Base-by-base conservation (phyloP, 495 filamentous ascomycete genomes). In the Rhypophila decipiens region DNA sequence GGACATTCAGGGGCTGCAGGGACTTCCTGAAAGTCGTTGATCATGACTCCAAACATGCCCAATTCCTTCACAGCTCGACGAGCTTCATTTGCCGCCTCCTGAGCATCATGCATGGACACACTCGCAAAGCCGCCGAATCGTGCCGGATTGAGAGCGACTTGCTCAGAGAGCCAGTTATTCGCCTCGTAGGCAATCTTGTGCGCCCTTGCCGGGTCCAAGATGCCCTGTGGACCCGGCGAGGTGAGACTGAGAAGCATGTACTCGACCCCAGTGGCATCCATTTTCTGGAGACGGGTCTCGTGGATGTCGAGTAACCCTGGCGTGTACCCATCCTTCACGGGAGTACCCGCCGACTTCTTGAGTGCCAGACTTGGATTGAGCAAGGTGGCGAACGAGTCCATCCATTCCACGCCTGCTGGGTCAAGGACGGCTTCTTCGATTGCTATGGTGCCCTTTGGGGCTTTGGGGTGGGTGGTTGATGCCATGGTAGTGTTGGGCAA, bases 201-300 rank as follows among this genome's bases (percentile, higher is more conserved):
- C 0, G 72, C 71, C 15, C 60, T 63, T 4, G 17, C 49, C 1
- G 53, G 48, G 45, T 70, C 61, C 5, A 67, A 67, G 39, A 79
- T 72, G 53, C 78, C 80, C 52, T 85, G 80, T 0, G 75, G 66
- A 19, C 81, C 79, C 0, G 79, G 76, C 0, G 75, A 75, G 4
- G 67, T 69, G 23, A 79, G 71, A 0, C 73, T 78, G 5, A 82
- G 68, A 24, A 83, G 75, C 52, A 75, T 79, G 57, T 78, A 77
- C 41, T 76, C 80, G 18, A 85, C 75, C 24, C 78, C 80, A 52
- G 82, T 61, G 49, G 71, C 74, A 54, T 80, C 74, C 62, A 75
- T 77, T 29, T 73, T 60, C 18, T 73, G 57, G 4, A 81, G 60
- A 4, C 78, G 76, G 21, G 70, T 58, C 12, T 63, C 54, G 50